Evolutionary conservation across 2,329 filamentous ascomycete species (phyloP), one percentile per base, ranked within the genome.

Genomic region (Cercospora zeae-maydis): DNA sequence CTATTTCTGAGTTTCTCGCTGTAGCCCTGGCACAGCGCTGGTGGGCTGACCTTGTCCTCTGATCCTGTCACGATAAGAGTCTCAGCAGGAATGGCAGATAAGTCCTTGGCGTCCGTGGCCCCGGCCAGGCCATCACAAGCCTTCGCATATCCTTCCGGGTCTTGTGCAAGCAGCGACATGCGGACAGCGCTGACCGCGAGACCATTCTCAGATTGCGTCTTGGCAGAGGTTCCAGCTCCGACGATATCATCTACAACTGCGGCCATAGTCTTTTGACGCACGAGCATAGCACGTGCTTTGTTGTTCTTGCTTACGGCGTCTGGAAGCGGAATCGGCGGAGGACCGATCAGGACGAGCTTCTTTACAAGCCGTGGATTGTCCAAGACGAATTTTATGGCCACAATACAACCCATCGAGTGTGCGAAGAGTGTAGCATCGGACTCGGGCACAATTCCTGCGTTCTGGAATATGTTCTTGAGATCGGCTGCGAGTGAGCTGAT

Each of bases 141-240:
- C 64, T 85, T 86, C 1, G 83, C 83, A 69, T 84, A 86, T 1
- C 80, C 80, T 64, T 86, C 83, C 0, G 80, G 75, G 65, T 84
- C 79, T 64, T 83, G 81, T 0, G 75, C 71, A 0, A 83, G 70
- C 1, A 86, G 71, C 4, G 77, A 80, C 27, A 80, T 67, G 5
- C 78, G 70, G 8, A 80, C 72, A 0, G 81, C 80, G 1, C 78
- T 70, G 9, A 78, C 62, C 1, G 77, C 78, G 1, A 83, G 60
- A 0, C 76, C 75, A n/a, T 79, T 79, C 0, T 69, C 66, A 0
- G 64, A 59, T 63, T 78, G 76, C 4, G 76, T 78, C 21, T 73
- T 69, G 1, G 67, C 60, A 1, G 79, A 81, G 1, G 76, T 78
- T 2, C 73, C 76, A 14, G 72, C 73, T 0, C 70, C 71, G 0